A percentile compares a stretch with the other conserved stretches of the same genome.
Conservation (phyloP, 2,329 filamentous ascomycete genomes). For the Didymellaceae sp. region DNA sequence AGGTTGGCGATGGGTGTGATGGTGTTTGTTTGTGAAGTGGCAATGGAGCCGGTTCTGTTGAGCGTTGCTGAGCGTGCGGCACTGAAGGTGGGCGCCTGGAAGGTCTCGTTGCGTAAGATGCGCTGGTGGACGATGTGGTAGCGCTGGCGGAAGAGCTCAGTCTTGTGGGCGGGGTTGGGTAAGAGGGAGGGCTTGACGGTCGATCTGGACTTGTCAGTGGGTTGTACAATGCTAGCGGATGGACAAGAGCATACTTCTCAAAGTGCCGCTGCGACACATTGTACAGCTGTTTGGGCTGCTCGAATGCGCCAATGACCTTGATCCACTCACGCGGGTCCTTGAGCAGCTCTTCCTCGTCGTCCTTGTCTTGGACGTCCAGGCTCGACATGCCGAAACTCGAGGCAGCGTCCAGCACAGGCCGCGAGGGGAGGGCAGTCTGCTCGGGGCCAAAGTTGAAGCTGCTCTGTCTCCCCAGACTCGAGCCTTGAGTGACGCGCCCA, state of each 20-base stretch:
- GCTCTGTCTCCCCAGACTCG: constrained; percentile 67
- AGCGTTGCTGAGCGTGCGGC: constrained; percentile 59
- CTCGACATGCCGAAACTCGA: constrained; percentile 66
- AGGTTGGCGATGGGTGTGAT: constrained; percentile 84
- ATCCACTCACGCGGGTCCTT: constrained; percentile 82
- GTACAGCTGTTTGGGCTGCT: constrained; percentile 81
- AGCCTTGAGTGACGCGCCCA: constrained; percentile 68
- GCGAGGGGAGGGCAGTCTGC: constrained; percentile 22
- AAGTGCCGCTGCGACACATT: constrained; percentile 88
- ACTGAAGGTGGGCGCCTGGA: constrained; percentile 81
- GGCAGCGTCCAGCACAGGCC: constrained; percentile 61
- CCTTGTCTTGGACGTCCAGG: constrained; percentile 61
- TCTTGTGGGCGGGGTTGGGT: constrained; percentile 81
- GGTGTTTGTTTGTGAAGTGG: constrained; percentile 68
- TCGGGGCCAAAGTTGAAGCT: constrained; percentile 67
- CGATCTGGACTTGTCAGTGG: constrained; percentile 40
- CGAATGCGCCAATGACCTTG: constrained; percentile 80
- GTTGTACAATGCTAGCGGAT: accelerated
- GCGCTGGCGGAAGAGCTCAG: constrained; percentile 82
- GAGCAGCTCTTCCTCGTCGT: constrained; percentile 59
- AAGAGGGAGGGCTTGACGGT: constrained; percentile 58
- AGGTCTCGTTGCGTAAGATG: constrained; percentile 88
- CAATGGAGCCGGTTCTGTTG: constrained; percentile 64
- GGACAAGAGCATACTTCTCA: constrained; percentile 64
- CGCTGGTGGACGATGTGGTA: constrained; percentile 94